These are phyloP conservation scores for Botryotinia calthae DNA, from an alignment of 2,329 filamentous ascomycete species.

Conservation along the genomic window DNA sequence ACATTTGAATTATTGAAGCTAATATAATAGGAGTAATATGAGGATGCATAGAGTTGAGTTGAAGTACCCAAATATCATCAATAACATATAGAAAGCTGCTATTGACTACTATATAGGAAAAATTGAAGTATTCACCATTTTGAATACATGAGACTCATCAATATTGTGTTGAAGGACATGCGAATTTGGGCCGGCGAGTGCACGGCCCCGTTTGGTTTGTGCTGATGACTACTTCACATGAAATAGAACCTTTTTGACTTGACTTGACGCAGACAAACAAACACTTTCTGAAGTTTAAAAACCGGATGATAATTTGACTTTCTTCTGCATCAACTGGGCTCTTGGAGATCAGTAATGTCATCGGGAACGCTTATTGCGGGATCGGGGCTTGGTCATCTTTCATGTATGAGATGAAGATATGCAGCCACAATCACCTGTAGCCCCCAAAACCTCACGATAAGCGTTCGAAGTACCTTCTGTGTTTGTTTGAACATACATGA, in stretches of 20 bases:
- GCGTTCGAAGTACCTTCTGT: not conserved
- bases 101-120: too few species aligned
- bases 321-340: not conserved
- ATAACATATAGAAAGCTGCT: too few species aligned
- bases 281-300: not conserved
- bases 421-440: not conserved
- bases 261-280: not conserved
- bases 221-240: not conserved
- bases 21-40: too few species aligned
- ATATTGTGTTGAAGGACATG: too few species aligned
- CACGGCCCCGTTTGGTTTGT: not conserved
- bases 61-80: too few species aligned
- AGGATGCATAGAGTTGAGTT: too few species aligned
- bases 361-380: not conserved
- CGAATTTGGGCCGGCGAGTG: not conserved
- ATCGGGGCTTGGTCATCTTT: not conserved
- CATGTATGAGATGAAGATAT: not conserved
- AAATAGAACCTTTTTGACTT: not conserved
- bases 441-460: not conserved
- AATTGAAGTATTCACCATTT: too few species aligned
- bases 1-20: too few species aligned
- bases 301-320: not conserved
- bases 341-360: not conserved
- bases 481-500: not conserved
- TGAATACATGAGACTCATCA: too few species aligned